phyloP scores from a whole-genome alignment of 345 rosid species.

The Orychophragmus violaceus region DNA sequence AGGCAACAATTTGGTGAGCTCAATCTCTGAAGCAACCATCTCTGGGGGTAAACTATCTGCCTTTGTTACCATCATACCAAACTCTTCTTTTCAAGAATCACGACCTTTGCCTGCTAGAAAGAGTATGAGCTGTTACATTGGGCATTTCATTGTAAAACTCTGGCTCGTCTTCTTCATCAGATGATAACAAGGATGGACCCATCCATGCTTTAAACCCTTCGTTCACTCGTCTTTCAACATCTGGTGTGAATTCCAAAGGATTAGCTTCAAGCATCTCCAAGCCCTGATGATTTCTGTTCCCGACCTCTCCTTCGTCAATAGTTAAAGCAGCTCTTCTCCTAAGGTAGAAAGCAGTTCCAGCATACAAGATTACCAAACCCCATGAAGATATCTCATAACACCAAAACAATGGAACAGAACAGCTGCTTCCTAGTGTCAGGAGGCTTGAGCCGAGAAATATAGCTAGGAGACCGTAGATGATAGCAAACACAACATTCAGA shows the following conservation, averaged over 20 bases:
- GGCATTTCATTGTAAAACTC: conserved; percentile 45
- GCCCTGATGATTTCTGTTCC: conserved; percentile 50
- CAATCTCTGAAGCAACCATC: conserved; percentile 16
- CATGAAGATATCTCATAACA: conserved; percentile 83
- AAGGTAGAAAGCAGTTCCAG: conserved; percentile 66
- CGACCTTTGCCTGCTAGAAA: conserved; percentile 42
- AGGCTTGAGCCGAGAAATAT: conserved; percentile 88
- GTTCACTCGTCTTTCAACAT: conserved; percentile 66
- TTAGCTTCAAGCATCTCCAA: conserved; percentile 83
- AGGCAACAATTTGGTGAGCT: not conserved
- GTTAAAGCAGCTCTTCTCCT: conserved; percentile 65
- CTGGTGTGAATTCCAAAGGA: conserved; percentile 65
- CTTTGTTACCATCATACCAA: not conserved
- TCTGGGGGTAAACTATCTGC: not conserved
- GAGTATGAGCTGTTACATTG: conserved; percentile 15
- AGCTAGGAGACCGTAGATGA: conserved; percentile 73
- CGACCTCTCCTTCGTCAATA: conserved; percentile 64
- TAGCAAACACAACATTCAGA: conserved; percentile 60
- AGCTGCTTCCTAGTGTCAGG: conserved; percentile 79
- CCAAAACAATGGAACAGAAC: conserved; percentile 85
- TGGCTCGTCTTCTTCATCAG: conserved; percentile 84
- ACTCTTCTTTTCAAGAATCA: conserved; percentile 23
- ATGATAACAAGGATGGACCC: conserved; percentile 77
- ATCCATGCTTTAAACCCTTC: conserved; percentile 90
- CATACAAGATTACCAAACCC: conserved; percentile 68